Evolutionary conservation across 208 protist genomes (phyloP).

Genomic region (Acanthamoeba divionensis): DNA sequence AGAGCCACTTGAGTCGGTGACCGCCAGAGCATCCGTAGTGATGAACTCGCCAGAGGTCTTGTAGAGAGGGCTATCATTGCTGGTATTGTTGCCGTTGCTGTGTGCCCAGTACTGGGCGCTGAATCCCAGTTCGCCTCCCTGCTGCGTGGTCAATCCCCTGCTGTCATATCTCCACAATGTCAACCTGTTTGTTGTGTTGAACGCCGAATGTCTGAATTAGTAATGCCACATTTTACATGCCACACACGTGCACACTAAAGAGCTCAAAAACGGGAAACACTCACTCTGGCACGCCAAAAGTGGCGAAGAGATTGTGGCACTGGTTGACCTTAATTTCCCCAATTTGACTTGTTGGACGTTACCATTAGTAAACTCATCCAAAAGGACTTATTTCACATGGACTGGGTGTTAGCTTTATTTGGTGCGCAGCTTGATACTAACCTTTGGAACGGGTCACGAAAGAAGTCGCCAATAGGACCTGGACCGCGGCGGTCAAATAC

Average conservation of each 20-base stretch:
- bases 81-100: too few species aligned
- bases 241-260: not conserved
- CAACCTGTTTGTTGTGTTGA: not conserved
- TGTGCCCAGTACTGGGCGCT: too few species aligned
- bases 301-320: not conserved
- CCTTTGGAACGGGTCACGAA: too few species aligned
- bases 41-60: not conserved
- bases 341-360: not conserved
- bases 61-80: not conserved
- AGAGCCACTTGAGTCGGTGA: not conserved
- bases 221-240: not conserved
- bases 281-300: not conserved
- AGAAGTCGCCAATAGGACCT: too few species aligned
- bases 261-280: not conserved
- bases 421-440: too few species aligned
- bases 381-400: too few species aligned
- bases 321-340: conserved; percentile 9
- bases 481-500: too few species aligned
- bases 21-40: not conserved
- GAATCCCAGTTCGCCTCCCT: too few species aligned
- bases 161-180: not conserved
- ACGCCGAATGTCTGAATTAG: not conserved
- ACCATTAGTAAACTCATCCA: too few species aligned
- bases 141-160: too few species aligned
- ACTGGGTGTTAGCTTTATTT: too few species aligned